A percentile compares a stretch with the other conserved stretches of the same genome.
phyloP scores from a whole-genome alignment of 2,329 filamentous ascomycete species.

The Colletotrichum orchidophilum region DNA sequence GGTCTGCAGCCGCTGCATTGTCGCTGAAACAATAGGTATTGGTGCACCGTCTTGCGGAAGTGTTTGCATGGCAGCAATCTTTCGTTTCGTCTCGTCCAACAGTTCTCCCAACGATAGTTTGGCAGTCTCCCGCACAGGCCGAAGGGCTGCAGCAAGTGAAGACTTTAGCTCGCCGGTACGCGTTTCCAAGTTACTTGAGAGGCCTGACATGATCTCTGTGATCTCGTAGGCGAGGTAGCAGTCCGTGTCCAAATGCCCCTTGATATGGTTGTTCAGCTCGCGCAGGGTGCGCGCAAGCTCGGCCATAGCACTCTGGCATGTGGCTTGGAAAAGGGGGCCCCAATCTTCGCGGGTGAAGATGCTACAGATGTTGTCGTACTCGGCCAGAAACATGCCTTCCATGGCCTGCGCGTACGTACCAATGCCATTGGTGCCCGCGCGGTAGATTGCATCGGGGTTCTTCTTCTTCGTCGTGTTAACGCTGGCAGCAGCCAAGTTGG shows the following conservation, averaged over 20 bases:
- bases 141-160: conserved; percentile 83
- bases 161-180: conserved; percentile 87
- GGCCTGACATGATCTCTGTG: conserved; percentile 84
- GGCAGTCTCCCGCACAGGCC: conserved; percentile 90
- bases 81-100: conserved; percentile 82
- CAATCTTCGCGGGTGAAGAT: conserved; percentile 90
- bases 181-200: conserved; percentile 82
- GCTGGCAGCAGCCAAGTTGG: conserved; percentile 88
- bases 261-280: conserved; percentile 91
- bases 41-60: conserved; percentile 83
- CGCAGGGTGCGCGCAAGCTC: conserved; percentile 87
- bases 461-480: conserved; percentile 85
- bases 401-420: conserved; percentile 87
- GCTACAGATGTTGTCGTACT: conserved; percentile 89
- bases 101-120: conserved; percentile 86
- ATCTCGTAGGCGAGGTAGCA: conserved; percentile 97
- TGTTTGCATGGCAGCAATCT: conserved; percentile 69
- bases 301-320: conserved; percentile 79
- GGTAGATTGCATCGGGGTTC: conserved; percentile 84
- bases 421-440: conserved; percentile 89
- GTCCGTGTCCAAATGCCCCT: conserved; percentile 85
- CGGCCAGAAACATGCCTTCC: conserved; percentile 85
- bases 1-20: conserved; percentile 85
- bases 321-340: conserved; percentile 79
- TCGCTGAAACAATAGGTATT: conserved; percentile 81